A percentile compares a stretch with the other conserved stretches of the same genome.
Evolutionary conservation across 2,329 filamentous ascomycete species (phyloP).

Genomic region (Epichloe gansuensis): DNA sequence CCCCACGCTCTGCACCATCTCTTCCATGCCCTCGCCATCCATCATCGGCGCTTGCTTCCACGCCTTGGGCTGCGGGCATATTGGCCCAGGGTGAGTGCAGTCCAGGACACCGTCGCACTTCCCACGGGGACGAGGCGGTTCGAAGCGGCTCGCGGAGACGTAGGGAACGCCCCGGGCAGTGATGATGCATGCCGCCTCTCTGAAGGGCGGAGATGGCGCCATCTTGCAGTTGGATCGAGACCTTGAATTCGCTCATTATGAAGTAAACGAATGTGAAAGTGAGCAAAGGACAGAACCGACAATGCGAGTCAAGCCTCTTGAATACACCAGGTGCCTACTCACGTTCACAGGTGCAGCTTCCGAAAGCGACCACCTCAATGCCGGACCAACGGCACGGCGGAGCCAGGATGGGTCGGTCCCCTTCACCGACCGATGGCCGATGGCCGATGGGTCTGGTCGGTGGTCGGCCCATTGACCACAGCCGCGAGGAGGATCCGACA

Average conservation of each 20-base stretch:
- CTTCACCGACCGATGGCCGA: too few species aligned
- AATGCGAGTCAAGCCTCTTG: too few species aligned
- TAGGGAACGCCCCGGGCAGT: constrained; percentile 9
- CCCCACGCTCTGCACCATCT: constrained; percentile 5
- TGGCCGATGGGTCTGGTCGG: too few species aligned
- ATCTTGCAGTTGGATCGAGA: constrained; percentile 3
- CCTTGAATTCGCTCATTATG: background rate
- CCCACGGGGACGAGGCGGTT: constrained; percentile 2
- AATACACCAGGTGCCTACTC: too few species aligned
- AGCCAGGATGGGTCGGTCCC: too few species aligned
- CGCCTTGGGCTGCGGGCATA: constrained; percentile 10
- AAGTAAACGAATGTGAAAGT: too few species aligned
- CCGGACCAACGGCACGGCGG: too few species aligned
- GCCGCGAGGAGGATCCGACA: too few species aligned
- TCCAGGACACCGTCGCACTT: constrained; percentile 6
- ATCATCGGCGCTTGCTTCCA: constrained; percentile 13
- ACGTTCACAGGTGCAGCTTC: too few species aligned
- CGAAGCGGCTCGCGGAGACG: constrained; percentile 8
- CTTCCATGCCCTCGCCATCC: background rate
- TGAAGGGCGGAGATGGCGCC: constrained; percentile 6
- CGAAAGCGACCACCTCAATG: too few species aligned
- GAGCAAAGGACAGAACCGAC: too few species aligned
- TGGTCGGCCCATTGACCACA: too few species aligned
- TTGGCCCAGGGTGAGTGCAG: constrained; percentile 7
- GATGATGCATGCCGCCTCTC: background rate